Evolutionary conservation across 495 filamentous ascomycete genomes (phyloP).

Genomic region (Margaritispora aquatica): DNA sequence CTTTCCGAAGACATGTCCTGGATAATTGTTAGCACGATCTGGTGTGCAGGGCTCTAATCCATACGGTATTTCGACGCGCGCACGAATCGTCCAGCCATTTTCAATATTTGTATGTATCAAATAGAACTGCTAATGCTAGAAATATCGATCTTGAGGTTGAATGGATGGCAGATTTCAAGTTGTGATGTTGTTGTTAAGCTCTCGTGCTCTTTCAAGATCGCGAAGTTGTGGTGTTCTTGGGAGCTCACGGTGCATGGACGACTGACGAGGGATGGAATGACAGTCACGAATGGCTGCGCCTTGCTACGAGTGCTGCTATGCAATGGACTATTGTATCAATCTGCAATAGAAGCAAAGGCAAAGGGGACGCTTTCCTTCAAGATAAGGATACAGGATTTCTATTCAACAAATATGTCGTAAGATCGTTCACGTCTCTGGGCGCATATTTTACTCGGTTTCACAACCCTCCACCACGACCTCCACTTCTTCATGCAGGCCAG

Average conservation of each 20-base stretch:
- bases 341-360: background rate
- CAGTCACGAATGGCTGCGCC: background rate
- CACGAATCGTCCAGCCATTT: constrained; percentile 95
- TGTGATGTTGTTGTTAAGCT: background rate
- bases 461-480: no score
- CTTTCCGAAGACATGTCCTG: constrained; percentile 97
- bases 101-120: background rate
- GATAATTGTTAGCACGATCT: constrained; percentile 19
- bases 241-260: background rate
- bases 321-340: background rate
- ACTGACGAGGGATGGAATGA: background rate
- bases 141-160: background rate
- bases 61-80: constrained; percentile 97
- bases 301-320: background rate
- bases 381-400: no score
- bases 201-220: background rate
- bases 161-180: background rate
- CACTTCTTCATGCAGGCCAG: background rate
- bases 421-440: background rate
- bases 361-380: no score
- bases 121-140: background rate
- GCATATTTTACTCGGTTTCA: background rate
- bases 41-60: constrained; percentile 30
- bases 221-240: background rate
- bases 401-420: no score